A percentile compares a stretch with the other conserved stretches of the same genome.
These are phyloP conservation scores for Citrus mangshanensis DNA, from an alignment of 345 rosid species.

Conservation along the genomic window DNA sequence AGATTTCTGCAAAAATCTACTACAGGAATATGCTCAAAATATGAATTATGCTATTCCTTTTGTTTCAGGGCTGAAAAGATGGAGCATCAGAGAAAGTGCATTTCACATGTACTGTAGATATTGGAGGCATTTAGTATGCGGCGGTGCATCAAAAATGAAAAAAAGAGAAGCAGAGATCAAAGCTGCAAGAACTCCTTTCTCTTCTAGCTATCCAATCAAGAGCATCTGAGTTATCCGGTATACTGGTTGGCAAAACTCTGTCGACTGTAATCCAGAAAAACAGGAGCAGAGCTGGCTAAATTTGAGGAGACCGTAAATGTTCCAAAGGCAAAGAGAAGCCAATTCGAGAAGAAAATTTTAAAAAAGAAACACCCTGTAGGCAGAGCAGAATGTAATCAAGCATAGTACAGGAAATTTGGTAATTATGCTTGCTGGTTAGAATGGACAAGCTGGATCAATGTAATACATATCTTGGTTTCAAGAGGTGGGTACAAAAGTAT, in stretches of 20 bases:
- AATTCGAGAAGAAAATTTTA: slow-evolving; percentile 45
- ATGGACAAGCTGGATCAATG: slow-evolving; percentile 15
- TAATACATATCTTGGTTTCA: slow-evolving; percentile 14
- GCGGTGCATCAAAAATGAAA: slow-evolving; percentile 57
- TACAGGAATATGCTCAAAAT: slow-evolving; percentile 91
- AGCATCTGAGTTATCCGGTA: slow-evolving; percentile 31
- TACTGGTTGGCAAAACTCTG: slow-evolving; percentile 26
- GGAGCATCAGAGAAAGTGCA: slow-evolving; percentile 37
- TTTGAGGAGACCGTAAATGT: slow-evolving; percentile 33
- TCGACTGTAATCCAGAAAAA: slow-evolving; percentile 68
- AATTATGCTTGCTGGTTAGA: background rate
- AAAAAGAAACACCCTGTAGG: slow-evolving; percentile 23
- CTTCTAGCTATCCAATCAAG: slow-evolving; percentile 60
- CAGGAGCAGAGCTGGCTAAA: slow-evolving; percentile 34
- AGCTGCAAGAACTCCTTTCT: slow-evolving; percentile 89
- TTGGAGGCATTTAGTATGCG: slow-evolving; percentile 80
- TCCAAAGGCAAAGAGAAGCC: slow-evolving; percentile 62
- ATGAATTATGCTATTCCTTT: slow-evolving; percentile 81
- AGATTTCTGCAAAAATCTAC: slow-evolving; percentile 82
- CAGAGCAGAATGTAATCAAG: slow-evolving; percentile 14
- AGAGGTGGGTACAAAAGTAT: slow-evolving; percentile 1
- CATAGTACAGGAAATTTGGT: background rate
- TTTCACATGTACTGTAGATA: slow-evolving; percentile 66
- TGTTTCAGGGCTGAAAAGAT: slow-evolving; percentile 49
- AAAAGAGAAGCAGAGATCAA: slow-evolving; percentile 74